Base-by-base conservation (phyloP, 2,329 filamentous ascomycete species). In the Botrytis tulipae region DNA sequence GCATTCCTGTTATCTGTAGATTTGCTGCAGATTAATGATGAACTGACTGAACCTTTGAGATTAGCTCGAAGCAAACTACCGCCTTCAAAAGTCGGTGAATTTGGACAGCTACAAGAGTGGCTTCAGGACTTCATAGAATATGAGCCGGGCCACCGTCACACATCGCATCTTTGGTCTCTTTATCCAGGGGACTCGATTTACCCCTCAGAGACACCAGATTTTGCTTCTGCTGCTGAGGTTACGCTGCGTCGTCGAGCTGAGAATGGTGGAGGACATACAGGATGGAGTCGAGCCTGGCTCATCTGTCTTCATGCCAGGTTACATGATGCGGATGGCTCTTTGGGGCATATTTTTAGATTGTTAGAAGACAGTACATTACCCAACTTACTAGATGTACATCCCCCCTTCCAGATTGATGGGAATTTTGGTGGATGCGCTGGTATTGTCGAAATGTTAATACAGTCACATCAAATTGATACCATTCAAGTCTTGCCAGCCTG, bases 351-450 rank as follows among this genome's bases (percentile, higher is more conserved):
- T 37, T 78, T 83, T 29, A 78, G 79, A n/a, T 77, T 86, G 10
- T 75, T 86, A 46, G 78, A 78, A 20, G 78, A 82, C 5, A 84
- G 84, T 5, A 86, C 84, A 0, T 76, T 85, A 29, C 81, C 82
- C 1, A 86, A 86, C 76, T 76, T 86, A 72, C 75, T 86, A 3
- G 84, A 86, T 69, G 82, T 81, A 12, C 84, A 85, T 62, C 84
- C 84, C 1, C 83, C 83, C 20, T 86, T 86, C 75, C 85, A 87
- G 75, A 85, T 86, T 35, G 85, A 87, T 76, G 85, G 85, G 1
- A 87, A 87, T 71, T 85, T 86, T 74, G 86, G 85, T 1, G 83
- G 83, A 1, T 82, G 82, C n/a, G 83, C 84, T 5, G 85, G 84
- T 2, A 83, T 87, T 22, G 75, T 84, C 1, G 85, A 86, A 77